Base-by-base conservation (phyloP, 371 early-diverging fungal species). In the Haplosporangium sp. region DNA sequence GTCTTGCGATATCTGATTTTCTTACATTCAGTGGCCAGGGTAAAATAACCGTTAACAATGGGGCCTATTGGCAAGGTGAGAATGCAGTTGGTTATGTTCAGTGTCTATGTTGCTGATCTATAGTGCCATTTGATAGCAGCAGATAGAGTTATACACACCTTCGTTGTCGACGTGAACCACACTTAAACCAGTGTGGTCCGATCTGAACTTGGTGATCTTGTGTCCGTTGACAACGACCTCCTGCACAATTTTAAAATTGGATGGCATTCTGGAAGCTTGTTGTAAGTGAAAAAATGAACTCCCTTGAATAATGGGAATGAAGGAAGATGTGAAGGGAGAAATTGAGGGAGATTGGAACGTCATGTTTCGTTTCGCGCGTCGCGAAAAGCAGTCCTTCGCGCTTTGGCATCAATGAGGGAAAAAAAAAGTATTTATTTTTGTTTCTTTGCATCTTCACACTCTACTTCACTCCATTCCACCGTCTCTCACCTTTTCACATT, bases 11-110 rank as follows among this genome's bases (percentile, higher is more conserved):
- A 29, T 29, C 29, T 29, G 29, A 29, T 29, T 29, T 13, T 16
- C 69, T 59, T 84, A 90, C 90, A 82, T 74, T 91, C 91, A 9
- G 91, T 91, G 23, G 91, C 89, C 14, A 91, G 70, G 6, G 84
- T 73, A 66, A 90, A 90, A 69, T 85, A 90, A 13, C 91, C 91
- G 45, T 88, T 87, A 23, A 90, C 90, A 37, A 90, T 81, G 38
- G 91, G 90, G 20, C 86, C 89, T 91, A 62, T 46, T 59, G 57
- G 29, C n/a, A 58, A 14, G 6, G 10, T 23, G 29, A 13, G 29
- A 36, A 6, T 13, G 20, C 6, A n/a, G 51, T 14, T 1, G 6
- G 6, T 29, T 47, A 1, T 43, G 21, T 57, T 43, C 40, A 11
- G 6, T 16, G 29, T 6, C 20, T 50, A 20, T 13, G 36, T 16